A percentile compares a stretch with the other conserved stretches of the same genome.
These are phyloP conservation scores for Endogone sp. DNA, from an alignment of 192 early-diverging fungal species.

Conservation along the genomic window DNA sequence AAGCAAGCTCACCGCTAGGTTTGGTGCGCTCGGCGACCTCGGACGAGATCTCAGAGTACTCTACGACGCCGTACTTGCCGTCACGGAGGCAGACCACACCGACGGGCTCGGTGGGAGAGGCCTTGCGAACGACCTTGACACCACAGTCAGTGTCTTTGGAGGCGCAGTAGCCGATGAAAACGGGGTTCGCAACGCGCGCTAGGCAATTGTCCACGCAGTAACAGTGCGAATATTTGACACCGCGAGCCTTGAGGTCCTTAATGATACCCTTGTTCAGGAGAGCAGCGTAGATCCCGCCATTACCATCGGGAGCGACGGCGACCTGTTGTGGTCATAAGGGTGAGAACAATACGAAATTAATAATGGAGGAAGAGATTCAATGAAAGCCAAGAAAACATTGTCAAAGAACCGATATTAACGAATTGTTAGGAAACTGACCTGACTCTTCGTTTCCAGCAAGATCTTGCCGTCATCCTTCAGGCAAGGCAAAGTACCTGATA, in stretches of 20 bases:
- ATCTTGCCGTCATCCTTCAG: conserved; percentile 92
- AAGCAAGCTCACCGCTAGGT: conserved; percentile 67
- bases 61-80: conserved; percentile 81
- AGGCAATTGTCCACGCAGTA: conserved; percentile 99
- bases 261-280: conserved; percentile 80
- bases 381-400: too few species aligned
- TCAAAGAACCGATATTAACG: too few species aligned
- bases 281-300: conserved; percentile 96
- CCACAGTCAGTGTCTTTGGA: conserved; percentile 90
- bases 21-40: conserved; percentile 68
- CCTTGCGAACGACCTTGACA: conserved; percentile 92
- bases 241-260: conserved; percentile 72
- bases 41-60: conserved; percentile 92
- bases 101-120: conserved; percentile 81
- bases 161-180: conserved; percentile 93
- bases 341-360: too few species aligned
- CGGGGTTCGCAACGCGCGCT: conserved; percentile 93
- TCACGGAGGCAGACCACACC: conserved; percentile 93
- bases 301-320: conserved; percentile 85
- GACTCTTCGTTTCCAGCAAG: conserved; percentile 76
- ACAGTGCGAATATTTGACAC: conserved; percentile 85
- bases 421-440: conserved; percentile 30
- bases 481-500: conserved; percentile 80
- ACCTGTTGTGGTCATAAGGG: conserved; percentile 30
- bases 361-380: not conserved